Conservation (phyloP, 805 yeast genomes). For the Yamadazyma philogaea region DNA sequence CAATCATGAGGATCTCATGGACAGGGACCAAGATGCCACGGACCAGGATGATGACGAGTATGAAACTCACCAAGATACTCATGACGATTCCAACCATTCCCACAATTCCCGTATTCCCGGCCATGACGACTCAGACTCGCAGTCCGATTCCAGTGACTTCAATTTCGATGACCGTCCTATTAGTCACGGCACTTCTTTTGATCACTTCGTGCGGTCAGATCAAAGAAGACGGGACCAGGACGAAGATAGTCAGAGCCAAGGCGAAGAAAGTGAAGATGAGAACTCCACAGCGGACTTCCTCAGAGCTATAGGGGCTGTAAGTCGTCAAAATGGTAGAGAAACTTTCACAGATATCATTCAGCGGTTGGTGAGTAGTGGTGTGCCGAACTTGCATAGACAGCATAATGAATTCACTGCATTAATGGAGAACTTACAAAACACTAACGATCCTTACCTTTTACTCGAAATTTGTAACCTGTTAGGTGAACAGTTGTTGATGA, state of each 20-base stretch:
- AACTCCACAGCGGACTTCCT: conserved; percentile 24
- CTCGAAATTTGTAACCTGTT: conserved; percentile 65
- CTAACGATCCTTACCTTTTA: conserved; percentile 58
- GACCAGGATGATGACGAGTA: conserved; percentile 18
- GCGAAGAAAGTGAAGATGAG: conserved; percentile 13
- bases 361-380: conserved; percentile 30
- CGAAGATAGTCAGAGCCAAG: conserved; percentile 16
- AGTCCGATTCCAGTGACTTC: neutral
- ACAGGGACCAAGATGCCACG: neutral
- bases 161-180: neutral
- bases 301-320: conserved; percentile 23
- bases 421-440: conserved; percentile 36
- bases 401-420: conserved; percentile 32
- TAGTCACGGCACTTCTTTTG: neutral
- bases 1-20: neutral
- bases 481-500: conserved; percentile 63
- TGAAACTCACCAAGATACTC: conserved; percentile 16
- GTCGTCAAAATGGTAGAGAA: conserved; percentile 2
- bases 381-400: conserved; percentile 17
- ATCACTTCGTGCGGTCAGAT: neutral
- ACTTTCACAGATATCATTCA: conserved; percentile 32
- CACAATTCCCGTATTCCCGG: neutral
- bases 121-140: conserved; percentile 1
- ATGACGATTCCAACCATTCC: neutral
- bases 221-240: conserved; percentile 12